phyloP scores from a whole-genome alignment of 768 basidiomycete species.

The Exsudoporus frostii region DNA sequence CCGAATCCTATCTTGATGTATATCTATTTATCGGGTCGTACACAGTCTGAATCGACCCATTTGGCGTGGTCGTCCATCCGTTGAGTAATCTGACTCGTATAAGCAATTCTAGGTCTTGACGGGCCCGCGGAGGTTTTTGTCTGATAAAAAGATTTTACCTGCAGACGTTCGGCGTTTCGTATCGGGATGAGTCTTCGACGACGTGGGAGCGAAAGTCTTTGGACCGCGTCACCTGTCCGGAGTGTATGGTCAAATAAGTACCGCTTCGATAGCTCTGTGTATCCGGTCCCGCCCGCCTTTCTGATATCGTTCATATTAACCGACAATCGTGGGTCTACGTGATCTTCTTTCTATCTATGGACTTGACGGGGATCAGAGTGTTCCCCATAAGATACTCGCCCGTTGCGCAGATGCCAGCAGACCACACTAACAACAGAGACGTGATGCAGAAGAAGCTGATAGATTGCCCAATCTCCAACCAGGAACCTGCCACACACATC shows the following conservation, averaged over 20 bases:
- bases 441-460: constrained; percentile 88
- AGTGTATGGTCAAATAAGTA: neutral
- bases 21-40: neutral
- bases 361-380: constrained; percentile 21
- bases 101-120: neutral
- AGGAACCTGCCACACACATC: constrained; percentile 51
- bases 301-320: constrained; percentile 4
- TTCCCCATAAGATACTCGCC: constrained; percentile 69
- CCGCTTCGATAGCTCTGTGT: neutral
- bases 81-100: neutral
- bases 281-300: constrained; percentile 1
- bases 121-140: neutral
- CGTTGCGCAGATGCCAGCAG: constrained; percentile 67
- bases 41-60: neutral
- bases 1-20: neutral
- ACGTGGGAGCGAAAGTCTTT: neutral
- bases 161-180: neutral
- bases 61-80: neutral
- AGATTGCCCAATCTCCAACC: constrained; percentile 87
- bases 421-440: constrained; percentile 74
- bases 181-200: neutral
- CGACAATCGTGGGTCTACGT: constrained; percentile 26
- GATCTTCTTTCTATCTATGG: constrained; percentile 20
- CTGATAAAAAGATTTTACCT: neutral
- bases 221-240: neutral